phyloP scores from a whole-genome alignment of 1,284 basidiomycete species.

The Mycena citricolor region DNA sequence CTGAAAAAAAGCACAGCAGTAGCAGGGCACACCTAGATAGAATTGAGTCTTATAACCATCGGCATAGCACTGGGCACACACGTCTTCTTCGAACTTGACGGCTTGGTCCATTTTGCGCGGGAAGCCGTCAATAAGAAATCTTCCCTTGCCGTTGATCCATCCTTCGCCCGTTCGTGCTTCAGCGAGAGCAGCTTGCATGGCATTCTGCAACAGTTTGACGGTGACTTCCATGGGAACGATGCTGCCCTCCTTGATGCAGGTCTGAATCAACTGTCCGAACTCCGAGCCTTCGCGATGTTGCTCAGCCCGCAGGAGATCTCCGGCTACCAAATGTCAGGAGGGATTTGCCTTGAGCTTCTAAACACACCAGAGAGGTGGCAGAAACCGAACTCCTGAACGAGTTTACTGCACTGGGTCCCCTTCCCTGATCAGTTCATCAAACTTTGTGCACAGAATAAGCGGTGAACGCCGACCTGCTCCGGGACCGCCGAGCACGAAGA shows the following conservation, averaged over 20 bases:
- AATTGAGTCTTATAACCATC: background rate
- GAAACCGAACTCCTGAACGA: slow-evolving; percentile 90
- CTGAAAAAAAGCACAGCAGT: slow-evolving; percentile 85
- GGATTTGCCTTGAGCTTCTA: slow-evolving; percentile 1
- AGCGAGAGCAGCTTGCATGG: slow-evolving; percentile 73
- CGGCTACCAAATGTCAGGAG: slow-evolving; percentile 54
- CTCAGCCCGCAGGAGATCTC: slow-evolving; percentile 94
- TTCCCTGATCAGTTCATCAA: slow-evolving; percentile 70
- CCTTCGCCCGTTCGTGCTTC: slow-evolving; percentile 46
- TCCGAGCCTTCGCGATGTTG: slow-evolving; percentile 85
- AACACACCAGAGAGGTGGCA: slow-evolving; percentile 87
- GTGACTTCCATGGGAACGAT: slow-evolving; percentile 99
- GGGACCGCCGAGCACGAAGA: slow-evolving; percentile 97
- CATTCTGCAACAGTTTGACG: slow-evolving; percentile 92
- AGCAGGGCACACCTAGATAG: slow-evolving; percentile 72
- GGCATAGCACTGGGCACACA: slow-evolving; percentile 37
- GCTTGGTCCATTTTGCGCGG: slow-evolving; percentile 99
- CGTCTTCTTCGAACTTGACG: slow-evolving; percentile 86
- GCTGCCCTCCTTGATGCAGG: slow-evolving; percentile 88
- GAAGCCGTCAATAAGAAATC: slow-evolving; percentile 97
- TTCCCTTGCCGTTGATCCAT: slow-evolving; percentile 76
- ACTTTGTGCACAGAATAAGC: slow-evolving; percentile 6
- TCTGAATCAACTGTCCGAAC: slow-evolving; percentile 86
- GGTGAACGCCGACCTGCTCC: slow-evolving; percentile 68
- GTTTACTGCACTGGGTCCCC: slow-evolving; percentile 89